phyloP scores from a whole-genome alignment of 1,284 basidiomycete genomes.

The Coriolopsis trogii region DNA sequence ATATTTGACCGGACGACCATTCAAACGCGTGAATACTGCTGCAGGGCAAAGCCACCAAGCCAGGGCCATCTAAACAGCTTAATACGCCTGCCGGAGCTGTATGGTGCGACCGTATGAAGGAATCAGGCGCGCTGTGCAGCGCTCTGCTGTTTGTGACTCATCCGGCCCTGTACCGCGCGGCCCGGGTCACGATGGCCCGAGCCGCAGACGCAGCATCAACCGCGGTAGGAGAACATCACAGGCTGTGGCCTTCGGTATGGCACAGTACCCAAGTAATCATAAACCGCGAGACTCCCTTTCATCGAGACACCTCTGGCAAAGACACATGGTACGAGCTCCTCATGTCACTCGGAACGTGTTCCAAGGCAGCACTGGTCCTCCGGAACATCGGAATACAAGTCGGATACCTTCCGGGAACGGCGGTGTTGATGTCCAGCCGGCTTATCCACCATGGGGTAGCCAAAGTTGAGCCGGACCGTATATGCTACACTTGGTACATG shows the following conservation, averaged over 20 bases:
- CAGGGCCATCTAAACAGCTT: neutral
- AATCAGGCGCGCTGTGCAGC: neutral
- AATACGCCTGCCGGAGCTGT: neutral
- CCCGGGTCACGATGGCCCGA: neutral
- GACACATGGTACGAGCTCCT: neutral
- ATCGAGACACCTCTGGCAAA: neutral
- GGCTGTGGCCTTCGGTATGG: neutral
- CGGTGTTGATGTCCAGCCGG: neutral
- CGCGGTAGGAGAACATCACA: neutral
- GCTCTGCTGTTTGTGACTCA: neutral
- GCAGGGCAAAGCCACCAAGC: neutral
- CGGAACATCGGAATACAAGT: neutral
- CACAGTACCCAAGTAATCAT: neutral
- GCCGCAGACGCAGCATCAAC: neutral
- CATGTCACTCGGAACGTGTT: neutral
- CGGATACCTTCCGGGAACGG: neutral
- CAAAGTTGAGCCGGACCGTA: neutral
- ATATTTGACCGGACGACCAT: neutral
- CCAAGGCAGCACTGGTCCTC: neutral
- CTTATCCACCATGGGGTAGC: neutral
- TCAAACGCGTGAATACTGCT: neutral
- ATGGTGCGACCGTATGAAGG: neutral
- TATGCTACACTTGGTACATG: neutral
- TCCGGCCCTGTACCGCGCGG: neutral
- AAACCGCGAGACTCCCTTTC: neutral